A percentile compares a stretch with the other conserved stretches of the same genome.
Conservation (phyloP, 257 asterid genomes). For the Nemophila menziesii region DNA sequence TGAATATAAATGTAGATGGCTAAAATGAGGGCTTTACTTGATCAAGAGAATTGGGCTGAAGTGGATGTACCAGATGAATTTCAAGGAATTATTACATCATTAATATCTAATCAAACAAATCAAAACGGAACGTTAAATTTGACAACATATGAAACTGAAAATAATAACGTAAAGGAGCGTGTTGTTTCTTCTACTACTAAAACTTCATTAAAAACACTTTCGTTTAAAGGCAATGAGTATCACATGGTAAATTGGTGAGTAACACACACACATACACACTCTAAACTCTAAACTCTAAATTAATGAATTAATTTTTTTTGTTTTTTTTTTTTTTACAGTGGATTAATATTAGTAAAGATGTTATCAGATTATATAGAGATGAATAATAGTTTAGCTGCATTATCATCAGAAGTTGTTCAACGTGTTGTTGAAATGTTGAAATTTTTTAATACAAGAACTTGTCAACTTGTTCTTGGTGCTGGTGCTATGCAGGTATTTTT, state of each 20-base stretch:
- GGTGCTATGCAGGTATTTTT: slow-evolving; percentile 87
- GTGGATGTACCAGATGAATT: slow-evolving; percentile 94
- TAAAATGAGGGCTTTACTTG: slow-evolving; percentile 89
- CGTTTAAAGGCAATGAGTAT: slow-evolving; percentile 68
- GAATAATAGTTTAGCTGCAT: slow-evolving; percentile 56
- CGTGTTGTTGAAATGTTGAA: slow-evolving; percentile 92
- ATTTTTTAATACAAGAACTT: slow-evolving; percentile 84
- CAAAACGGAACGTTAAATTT: slow-evolving; percentile 32
- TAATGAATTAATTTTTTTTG: neutral
- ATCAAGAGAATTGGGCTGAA: slow-evolving; percentile 97
- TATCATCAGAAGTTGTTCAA: slow-evolving; percentile 86
- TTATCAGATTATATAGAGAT: slow-evolving; percentile 80
- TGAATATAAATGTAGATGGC: slow-evolving; percentile 54
- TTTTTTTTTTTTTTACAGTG: slow-evolving; percentile 40
- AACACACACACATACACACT: too few species aligned
- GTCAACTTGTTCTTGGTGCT: slow-evolving; percentile 99
- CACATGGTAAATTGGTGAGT: slow-evolving; percentile 98
- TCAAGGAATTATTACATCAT: slow-evolving; percentile 59
- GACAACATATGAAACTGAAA: slow-evolving; percentile 25
- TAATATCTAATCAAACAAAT: slow-evolving; percentile 31
- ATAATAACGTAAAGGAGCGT: slow-evolving; percentile 38
- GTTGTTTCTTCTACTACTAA: slow-evolving; percentile 51
- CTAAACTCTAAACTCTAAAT: slow-evolving; percentile 1
- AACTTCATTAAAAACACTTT: slow-evolving; percentile 55
- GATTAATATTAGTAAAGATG: slow-evolving; percentile 95